phyloP scores from a whole-genome alignment of 2,329 filamentous ascomycete genomes.

The Pestalotiopsis fici region DNA sequence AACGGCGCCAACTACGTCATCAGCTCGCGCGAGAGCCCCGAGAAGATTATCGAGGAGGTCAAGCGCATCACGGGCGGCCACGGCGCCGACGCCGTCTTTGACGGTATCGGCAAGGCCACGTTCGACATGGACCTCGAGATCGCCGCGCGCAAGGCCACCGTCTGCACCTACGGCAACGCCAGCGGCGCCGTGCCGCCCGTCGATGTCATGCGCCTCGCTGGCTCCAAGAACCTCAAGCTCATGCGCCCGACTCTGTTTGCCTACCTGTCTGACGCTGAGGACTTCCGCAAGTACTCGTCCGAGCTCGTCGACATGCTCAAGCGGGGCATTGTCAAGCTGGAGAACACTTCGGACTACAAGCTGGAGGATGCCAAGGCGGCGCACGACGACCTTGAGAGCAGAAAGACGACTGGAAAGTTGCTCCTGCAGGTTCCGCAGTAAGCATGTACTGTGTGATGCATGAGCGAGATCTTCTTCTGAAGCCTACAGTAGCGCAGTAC shows the following conservation, averaged over 20 bases:
- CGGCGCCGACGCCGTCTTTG: constrained; percentile 79
- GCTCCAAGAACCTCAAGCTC: constrained; percentile 72
- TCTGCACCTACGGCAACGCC: constrained; percentile 82
- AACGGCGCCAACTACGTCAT: constrained; percentile 74
- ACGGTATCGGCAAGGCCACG: constrained; percentile 82
- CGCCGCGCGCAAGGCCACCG: constrained; percentile 73
- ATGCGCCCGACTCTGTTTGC: constrained; percentile 72
- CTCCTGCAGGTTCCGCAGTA: constrained; percentile 51
- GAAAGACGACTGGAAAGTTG: constrained; percentile 83
- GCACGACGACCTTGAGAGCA: constrained; percentile 76
- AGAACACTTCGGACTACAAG: constrained; percentile 72
- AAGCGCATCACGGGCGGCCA: constrained; percentile 70
- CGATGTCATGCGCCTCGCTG: constrained; percentile 49
- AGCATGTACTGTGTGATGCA: background rate
- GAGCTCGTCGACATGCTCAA: constrained; percentile 75
- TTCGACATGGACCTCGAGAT: constrained; percentile 78
- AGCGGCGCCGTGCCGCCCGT: constrained; percentile 75
- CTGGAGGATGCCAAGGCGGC: constrained; percentile 72
- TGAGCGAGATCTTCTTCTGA: background rate
- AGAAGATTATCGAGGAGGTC: constrained; percentile 60
- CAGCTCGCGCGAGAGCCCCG: constrained; percentile 57
- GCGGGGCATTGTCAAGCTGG: constrained; percentile 61
- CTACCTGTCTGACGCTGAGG: constrained; percentile 70
- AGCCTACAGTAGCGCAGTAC: background rate
- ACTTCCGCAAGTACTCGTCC: constrained; percentile 68